Conservation (phyloP, 1,284 basidiomycete species). For the Phellopilus nigrolimitatus region DNA sequence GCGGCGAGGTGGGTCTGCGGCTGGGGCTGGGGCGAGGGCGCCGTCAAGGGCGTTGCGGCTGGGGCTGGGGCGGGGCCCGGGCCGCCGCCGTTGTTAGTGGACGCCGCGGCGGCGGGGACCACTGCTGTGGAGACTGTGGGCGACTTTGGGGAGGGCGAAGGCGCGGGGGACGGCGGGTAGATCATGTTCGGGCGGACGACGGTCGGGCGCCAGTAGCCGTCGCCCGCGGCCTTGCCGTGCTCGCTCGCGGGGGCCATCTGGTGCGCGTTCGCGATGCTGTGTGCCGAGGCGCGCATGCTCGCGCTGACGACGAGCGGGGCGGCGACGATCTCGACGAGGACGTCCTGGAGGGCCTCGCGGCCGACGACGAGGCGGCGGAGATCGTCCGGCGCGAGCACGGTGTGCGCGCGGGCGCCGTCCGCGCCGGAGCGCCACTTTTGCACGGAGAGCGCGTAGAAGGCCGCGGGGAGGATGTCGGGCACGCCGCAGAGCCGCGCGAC, state of each 20-base stretch:
- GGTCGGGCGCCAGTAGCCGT: neutral
- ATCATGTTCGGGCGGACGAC: neutral
- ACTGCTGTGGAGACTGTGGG: neutral
- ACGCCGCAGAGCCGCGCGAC: constrained; percentile 29
- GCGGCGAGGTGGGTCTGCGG: neutral
- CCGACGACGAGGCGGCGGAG: constrained; percentile 31
- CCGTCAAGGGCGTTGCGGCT: neutral
- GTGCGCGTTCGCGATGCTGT: too few species aligned
- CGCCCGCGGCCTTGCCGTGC: neutral
- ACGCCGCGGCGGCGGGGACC: too few species aligned
- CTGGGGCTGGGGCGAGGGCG: neutral
- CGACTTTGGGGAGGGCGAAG: constrained; percentile 17
- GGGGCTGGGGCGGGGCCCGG: neutral
- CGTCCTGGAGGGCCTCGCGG: constrained; percentile 29
- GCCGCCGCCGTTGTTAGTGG: too few species aligned
- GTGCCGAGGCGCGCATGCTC: constrained; percentile 4
- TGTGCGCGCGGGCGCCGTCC: constrained; percentile 31
- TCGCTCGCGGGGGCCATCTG: neutral
- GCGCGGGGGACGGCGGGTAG: constrained; percentile 10
- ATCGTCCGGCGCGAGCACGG: constrained; percentile 29
- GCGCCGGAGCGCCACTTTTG: constrained; percentile 27
- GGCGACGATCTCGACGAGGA: constrained; percentile 24
- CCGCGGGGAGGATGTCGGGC: constrained; percentile 30
- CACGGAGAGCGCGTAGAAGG: constrained; percentile 33
- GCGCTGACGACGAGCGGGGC: constrained; percentile 21